A percentile compares a stretch with the other conserved stretches of the same genome.
These are phyloP conservation scores for Jackrogersella minutella DNA, from an alignment of 495 filamentous ascomycete genomes.

Conservation along the genomic window DNA sequence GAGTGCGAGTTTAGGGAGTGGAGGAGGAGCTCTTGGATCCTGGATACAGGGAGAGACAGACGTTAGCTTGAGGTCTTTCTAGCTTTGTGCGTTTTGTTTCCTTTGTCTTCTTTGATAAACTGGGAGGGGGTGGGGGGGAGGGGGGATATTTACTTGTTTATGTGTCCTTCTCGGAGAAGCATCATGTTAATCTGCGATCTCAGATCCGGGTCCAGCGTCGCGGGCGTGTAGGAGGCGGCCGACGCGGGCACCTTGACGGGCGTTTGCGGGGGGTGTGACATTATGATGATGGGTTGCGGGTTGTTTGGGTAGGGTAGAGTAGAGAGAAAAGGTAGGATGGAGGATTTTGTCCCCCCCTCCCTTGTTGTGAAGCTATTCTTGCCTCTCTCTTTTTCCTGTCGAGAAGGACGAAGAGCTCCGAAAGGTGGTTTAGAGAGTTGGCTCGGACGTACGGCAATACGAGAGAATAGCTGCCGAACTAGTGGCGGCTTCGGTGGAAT, in stretches of 20 bases:
- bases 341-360: constrained; percentile 11
- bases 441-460: neutral
- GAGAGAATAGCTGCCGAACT: neutral
- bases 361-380: too few relatives aligned
- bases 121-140: neutral
- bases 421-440: neutral
- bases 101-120: neutral
- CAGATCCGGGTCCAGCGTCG: constrained; percentile 60
- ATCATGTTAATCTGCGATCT: constrained; percentile 61
- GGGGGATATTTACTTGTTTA: constrained; percentile 52
- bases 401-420: neutral
- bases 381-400: neutral
- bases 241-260: constrained; percentile 62
- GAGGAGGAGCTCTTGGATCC: constrained; percentile 65
- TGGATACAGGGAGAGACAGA: constrained; percentile 27
- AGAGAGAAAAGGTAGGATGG: neutral
- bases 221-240: constrained; percentile 58
- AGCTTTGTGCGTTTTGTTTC: neutral
- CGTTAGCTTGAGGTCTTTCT: constrained; percentile 6
- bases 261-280: constrained; percentile 47
- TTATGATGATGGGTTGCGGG: neutral
- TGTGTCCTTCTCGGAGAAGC: constrained; percentile 58
- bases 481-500: constrained; percentile 23
- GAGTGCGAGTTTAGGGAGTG: constrained; percentile 59
- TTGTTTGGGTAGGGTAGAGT: neutral